Percentiles rank a stretch among this genome's conserved stretches.
These are phyloP conservation scores for Chaetomium globosum DNA, from an alignment of 2,329 filamentous ascomycete species.

Conservation along the genomic window DNA sequence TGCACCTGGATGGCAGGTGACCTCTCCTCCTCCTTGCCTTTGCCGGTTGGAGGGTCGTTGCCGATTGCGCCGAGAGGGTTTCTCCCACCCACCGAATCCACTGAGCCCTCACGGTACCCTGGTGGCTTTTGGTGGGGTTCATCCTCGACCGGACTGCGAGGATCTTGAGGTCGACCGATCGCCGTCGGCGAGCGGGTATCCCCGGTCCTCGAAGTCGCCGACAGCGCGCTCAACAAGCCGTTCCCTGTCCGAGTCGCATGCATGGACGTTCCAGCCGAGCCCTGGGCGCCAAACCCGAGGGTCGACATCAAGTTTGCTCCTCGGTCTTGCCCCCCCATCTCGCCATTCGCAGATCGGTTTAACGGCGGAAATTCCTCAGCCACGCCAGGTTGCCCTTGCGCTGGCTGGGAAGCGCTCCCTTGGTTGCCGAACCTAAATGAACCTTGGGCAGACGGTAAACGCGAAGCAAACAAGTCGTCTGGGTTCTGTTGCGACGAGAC, in stretches of 20 bases:
- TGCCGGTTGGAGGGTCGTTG: conserved; percentile 46
- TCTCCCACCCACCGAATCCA: conserved; percentile 46
- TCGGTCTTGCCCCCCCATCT: conserved; percentile 58
- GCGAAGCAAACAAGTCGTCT: conserved; percentile 49
- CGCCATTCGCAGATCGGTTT: conserved; percentile 59
- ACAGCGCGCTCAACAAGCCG: conserved; percentile 65
- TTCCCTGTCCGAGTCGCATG: conserved; percentile 56
- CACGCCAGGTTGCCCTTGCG: conserved; percentile 52
- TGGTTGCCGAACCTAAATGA: conserved; percentile 60
- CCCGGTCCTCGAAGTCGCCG: conserved; percentile 57
- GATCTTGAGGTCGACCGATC: conserved; percentile 51
- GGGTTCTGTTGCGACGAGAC: conserved; percentile 55
- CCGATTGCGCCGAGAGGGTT: conserved; percentile 53
- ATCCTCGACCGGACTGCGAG: conserved; percentile 47
- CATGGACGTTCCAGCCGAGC: conserved; percentile 44
- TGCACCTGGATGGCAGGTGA: conserved; percentile 48
- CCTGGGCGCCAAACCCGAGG: conserved; percentile 56
- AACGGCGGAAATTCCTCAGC: conserved; percentile 66
- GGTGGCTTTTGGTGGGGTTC: conserved; percentile 51
- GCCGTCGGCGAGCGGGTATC: conserved; percentile 52
- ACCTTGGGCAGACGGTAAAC: conserved; percentile 48
- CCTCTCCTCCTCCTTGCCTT: conserved; percentile 51
- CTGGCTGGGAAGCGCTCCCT: conserved; percentile 46
- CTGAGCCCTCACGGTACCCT: conserved; percentile 50
- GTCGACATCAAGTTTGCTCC: conserved; percentile 55